Base-by-base conservation (phyloP, 176 grass and related monocot species). In the Hordeum marinum region DNA sequence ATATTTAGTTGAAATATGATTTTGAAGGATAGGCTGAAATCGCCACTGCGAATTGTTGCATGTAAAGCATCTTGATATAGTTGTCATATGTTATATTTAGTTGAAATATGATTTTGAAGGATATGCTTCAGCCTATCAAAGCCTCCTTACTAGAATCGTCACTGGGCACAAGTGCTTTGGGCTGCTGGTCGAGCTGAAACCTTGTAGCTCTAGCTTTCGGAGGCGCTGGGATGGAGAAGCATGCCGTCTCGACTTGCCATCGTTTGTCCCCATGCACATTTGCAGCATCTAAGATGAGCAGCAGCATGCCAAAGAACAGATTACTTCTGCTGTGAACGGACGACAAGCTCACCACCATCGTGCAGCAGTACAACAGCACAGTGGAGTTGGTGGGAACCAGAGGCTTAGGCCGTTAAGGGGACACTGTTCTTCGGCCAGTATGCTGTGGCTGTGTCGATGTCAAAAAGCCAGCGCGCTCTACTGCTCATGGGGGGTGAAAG, bases 341-440 rank as follows among this genome's bases (percentile, higher is more conserved):
- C 36, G 7, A 7, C 36, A 59, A 77, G 24, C 9, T 43, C 15
- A 11, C 42, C 74, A 11, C 42, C 74, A 46, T 23, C 39, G 74
- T 31, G n/a, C 14, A 37, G 27, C 23, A 59, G 17, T 42, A 17
- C 11, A 24, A 7, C 48, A 74, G 0, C 10, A 70, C 3, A 73
- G 67, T 63, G 69, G 66, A 76, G 21, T 25, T 3, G 58, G 25
- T 64, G 68, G 26, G 60, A 64, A 75, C 25, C 20, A 75, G 39
- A 63, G 39, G 46, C 75, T 59, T 79, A 71, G 65, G 65, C 40
- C 9, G 40, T 42, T 42, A 42, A 55, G 52, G 13, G 37, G 54
- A 63, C n/a, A 65, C 77, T 87, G 77, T 65, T 87, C 58, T 66
- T 64, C 17, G 68, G 68, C 42, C 21, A 80, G 31, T 15, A 58